Conservation (phyloP, 2,329 filamentous ascomycete genomes). For the Colletotrichum sansevieriae region DNA sequence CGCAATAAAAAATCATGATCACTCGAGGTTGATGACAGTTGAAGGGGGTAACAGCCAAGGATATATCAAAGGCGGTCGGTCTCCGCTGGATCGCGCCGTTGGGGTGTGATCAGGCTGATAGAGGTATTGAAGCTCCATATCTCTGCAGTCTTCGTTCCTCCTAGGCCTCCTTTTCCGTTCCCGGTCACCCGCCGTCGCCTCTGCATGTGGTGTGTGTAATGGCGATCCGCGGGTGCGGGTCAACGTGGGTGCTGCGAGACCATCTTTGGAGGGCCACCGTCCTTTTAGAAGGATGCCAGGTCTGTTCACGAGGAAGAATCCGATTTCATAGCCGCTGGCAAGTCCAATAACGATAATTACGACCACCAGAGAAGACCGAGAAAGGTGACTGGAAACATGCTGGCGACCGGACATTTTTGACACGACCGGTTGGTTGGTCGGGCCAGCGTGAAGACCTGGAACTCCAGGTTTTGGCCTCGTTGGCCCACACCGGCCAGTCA, state of each 20-base stretch:
- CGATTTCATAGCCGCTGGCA: background rate
- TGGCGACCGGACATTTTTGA: conserved; percentile 19
- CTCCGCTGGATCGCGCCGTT: conserved; percentile 15
- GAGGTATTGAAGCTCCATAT: conserved; percentile 6
- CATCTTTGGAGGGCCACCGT: conserved; percentile 7
- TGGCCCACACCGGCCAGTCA: background rate
- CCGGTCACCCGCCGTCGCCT: conserved; percentile 21
- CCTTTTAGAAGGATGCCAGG: background rate
- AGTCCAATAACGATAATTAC: background rate
- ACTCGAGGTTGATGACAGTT: conserved; percentile 6
- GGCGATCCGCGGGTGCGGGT: conserved; percentile 39
- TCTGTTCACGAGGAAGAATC: background rate
- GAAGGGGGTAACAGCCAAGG: conserved; percentile 1
- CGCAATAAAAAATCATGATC: conserved; percentile 20
- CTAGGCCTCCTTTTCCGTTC: conserved; percentile 17
- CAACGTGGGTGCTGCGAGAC: conserved; percentile 26
- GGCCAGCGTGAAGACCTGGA: conserved; percentile 15
- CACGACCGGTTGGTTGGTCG: conserved; percentile 21
- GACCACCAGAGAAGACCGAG: background rate
- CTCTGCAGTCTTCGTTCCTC: conserved; percentile 5
- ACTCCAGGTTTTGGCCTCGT: conserved; percentile 15
- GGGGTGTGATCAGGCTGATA: conserved; percentile 15
- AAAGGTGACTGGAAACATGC: conserved; percentile 8
- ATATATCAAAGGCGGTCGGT: conserved; percentile 6
- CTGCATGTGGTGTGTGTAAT: conserved; percentile 27